Percentiles rank a stretch among this genome's conserved stretches.
Conservation (phyloP, 202 grass and related monocot genomes). For the Schoenoplectus triqueter region DNA sequence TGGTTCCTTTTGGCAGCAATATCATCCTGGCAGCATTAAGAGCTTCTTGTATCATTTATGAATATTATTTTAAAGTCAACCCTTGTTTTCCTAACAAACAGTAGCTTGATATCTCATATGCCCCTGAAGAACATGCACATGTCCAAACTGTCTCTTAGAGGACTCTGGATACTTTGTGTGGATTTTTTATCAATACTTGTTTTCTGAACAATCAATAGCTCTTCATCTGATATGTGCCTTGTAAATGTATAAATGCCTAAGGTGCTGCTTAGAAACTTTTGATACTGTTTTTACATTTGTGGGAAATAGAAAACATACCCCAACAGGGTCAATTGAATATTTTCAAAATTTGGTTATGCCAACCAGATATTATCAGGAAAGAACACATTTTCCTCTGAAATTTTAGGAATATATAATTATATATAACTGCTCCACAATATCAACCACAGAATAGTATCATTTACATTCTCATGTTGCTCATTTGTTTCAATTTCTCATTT, state of each 20-base stretch:
- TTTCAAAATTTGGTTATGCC: neutral
- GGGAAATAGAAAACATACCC: neutral
- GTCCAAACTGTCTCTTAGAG: neutral
- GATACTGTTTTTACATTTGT: neutral
- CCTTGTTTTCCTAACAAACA: slow-evolving; percentile 13
- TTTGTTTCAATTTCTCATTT: neutral
- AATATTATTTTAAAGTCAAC: neutral
- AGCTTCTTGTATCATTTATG: slow-evolving; percentile 6
- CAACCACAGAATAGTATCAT: neutral
- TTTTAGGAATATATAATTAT: neutral
- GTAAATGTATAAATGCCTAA: neutral
- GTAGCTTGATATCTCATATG: neutral
- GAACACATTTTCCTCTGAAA: slow-evolving; percentile 1
- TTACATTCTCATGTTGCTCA: slow-evolving; percentile 11
- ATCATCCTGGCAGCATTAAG: neutral
- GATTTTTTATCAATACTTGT: neutral
- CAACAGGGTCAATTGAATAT: neutral
- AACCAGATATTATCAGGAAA: neutral
- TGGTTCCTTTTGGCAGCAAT: neutral
- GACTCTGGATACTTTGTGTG: neutral
- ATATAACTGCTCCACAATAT: neutral
- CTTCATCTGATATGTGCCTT: neutral
- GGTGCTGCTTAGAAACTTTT: slow-evolving; percentile 17
- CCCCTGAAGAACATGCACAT: neutral
- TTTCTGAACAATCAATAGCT: neutral